Base-by-base conservation (phyloP, 176 grass and related monocot species). In the Microstegium vimineum region DNA sequence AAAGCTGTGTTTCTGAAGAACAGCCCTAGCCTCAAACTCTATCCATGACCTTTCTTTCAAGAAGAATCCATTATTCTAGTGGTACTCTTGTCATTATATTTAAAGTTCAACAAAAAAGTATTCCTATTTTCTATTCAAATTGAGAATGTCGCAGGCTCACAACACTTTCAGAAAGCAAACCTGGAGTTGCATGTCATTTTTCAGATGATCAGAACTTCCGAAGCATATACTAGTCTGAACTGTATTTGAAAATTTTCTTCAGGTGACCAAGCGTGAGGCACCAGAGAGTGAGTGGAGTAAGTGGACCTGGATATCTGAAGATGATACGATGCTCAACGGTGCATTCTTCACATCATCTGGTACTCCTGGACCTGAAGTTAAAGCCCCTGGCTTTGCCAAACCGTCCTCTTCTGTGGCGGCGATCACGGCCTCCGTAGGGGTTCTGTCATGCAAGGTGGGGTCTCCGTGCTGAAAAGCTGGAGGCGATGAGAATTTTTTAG, bases 271-370 rank as follows among this genome's bases (percentile, higher is more conserved):
- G 71, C 74, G 91, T 8, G 76, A 87, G 2, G 57, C 69, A 26
- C 52, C 38, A 2, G 5, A 76, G 69, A 66, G 51, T 5, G 35
- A 69, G 35, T 92, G 90, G 90, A 35, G 61, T 18, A 69, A 78
- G 4, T 90, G 91, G 91, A 93, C 38, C 31, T 87, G 87, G 91
- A 85, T 67, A 82, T 93, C 91, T 9, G 71, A 87, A 80, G 87
- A 80, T 34, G 87, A 87, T 22, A 33, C 77, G 74, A 69, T 90
- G 63, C 78, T 90, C 66, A 92, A 87, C 37, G 87, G 91, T 4
- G 76, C 90, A 4, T 90, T 80, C 75, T 93, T 90, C 71, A 90
- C n/a, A 45, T 25, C 71, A 3, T 90, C 91, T 3, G 87, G 90
- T 22, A n/a, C 30, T 3, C 11, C 62, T 1, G 2, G n/a, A 56